Evolutionary conservation across 2,329 filamentous ascomycete species (phyloP), one percentile per base, ranked within the genome.

Genomic region (Rutstroemia sp.): DNA sequence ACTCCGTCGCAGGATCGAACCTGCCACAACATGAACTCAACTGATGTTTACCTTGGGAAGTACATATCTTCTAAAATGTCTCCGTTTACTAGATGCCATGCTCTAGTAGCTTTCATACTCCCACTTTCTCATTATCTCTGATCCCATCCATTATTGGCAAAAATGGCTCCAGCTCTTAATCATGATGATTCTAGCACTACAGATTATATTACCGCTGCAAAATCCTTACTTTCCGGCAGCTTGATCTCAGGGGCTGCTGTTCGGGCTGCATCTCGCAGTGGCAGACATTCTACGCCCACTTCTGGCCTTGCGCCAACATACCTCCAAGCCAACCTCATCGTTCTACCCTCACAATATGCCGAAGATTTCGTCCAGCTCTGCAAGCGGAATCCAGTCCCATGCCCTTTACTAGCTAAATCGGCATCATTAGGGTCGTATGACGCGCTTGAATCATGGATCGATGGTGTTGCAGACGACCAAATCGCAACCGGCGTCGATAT

Each of bases 151-250:
- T 14, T 14, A 4, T 42, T 17, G 19, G 14, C 16, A 42, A 19
- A 42, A 42, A 42, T 42, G 39, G 39, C 39, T 4, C 39, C 39
- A 42, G 39, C 39, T 42, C 39, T 42, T 42, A 9, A 34, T 12
- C 39, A 42, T 42, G 38, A 40, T 40, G 19, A 17, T 42, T 19
- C 4, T 14, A 19, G 39, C 19, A n/a, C 39, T 14, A 17, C 39
- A 8, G n/a, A 19, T 42, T 5, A 16, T 42, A 42, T 14, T 50
- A 92, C 92, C 12, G 92, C 92, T 25, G 9, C 16, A 58, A 92
- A 40, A 82, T 89, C 42, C 5, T 46, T 46, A 23, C 17, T 46
- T 46, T 46, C 17, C 42, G 42, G 12, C 7, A 46, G 19, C 19
- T 63, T 23, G 4, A 9, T 23, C 19, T 23, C 45, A 8, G 52